Evolutionary conservation across 164 flowering plant genomes (phyloP).

Genomic region (Pachysandra terminalis): DNA sequence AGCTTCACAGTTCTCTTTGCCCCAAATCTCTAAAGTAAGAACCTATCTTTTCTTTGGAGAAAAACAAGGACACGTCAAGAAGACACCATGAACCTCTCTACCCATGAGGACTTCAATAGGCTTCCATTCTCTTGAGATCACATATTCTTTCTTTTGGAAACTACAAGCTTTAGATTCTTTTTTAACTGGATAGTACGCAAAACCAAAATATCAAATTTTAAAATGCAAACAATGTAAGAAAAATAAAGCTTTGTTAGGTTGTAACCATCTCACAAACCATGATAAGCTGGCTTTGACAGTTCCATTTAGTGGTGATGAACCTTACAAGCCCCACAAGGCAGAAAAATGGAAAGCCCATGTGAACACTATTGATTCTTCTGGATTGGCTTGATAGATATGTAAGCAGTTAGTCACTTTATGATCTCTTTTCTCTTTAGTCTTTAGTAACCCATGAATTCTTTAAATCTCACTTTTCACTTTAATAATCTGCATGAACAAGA

Average conservation of each 20-base stretch:
- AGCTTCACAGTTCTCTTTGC: conserved; percentile 60
- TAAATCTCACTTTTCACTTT: no score
- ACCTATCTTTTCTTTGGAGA: conserved; percentile 37
- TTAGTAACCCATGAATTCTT: no score
- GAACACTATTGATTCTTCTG: conserved; percentile 31
- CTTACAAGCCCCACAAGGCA: conserved; percentile 34
- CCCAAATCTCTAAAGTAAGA: conserved; percentile 56
- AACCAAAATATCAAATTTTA: conserved; percentile 34
- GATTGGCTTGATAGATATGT: conserved; percentile 33
- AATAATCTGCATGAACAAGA: no score
- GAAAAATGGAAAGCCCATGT: conserved; percentile 29
- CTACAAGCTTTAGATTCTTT: conserved; percentile 68
- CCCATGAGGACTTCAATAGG: conserved; percentile 49
- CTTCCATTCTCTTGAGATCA: conserved; percentile 51
- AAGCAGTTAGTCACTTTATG: no score
- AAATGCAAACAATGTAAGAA: conserved; percentile 16
- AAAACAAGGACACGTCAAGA: conserved; percentile 14
- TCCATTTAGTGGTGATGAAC: conserved; percentile 32
- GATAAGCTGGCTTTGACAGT: conserved; percentile 28
- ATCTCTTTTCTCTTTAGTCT: no score
- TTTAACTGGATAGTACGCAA: conserved; percentile 74
- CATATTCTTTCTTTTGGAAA: conserved; percentile 68
- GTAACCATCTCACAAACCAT: conserved; percentile 39
- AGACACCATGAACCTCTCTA: conserved; percentile 48
- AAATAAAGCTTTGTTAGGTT: conserved; percentile 18